Percentiles rank a stretch among this genome's conserved stretches.
Evolutionary conservation across 1,284 basidiomycete genomes (phyloP).

Genomic region (Ceratorhiza oryzae-sativae): DNA sequence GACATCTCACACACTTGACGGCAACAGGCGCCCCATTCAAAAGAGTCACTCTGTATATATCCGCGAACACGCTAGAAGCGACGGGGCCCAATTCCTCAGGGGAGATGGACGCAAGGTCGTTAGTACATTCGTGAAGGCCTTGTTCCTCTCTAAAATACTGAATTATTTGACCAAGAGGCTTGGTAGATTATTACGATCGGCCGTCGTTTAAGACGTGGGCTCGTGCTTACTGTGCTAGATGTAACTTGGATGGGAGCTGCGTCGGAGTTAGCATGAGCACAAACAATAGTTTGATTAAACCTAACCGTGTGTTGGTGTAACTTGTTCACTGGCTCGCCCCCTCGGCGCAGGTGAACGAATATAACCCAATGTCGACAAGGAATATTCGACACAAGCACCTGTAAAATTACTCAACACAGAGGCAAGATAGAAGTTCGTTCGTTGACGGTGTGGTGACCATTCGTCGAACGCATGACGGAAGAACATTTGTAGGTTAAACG

Average conservation of each 20-base stretch:
- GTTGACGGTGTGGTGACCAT: too few relatives aligned
- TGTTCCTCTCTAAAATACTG: background rate
- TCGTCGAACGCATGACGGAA: too few relatives aligned
- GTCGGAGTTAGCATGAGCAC: too few relatives aligned
- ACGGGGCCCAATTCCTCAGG: background rate
- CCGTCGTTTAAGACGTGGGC: background rate
- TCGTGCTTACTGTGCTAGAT: background rate
- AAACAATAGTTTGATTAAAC: too few relatives aligned
- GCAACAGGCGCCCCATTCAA: background rate
- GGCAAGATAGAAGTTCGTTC: too few relatives aligned
- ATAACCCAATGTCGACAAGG: too few relatives aligned
- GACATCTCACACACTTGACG: constrained; percentile 4
- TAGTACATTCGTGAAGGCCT: background rate
- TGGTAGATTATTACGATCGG: background rate
- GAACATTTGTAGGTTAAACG: too few relatives aligned
- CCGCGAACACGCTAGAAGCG: background rate
- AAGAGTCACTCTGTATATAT: constrained; percentile 1
- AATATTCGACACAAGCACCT: too few relatives aligned
- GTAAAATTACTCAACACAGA: too few relatives aligned
- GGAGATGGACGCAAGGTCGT: background rate
- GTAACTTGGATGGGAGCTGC: background rate
- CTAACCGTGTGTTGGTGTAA: too few relatives aligned
- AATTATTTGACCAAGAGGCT: background rate
- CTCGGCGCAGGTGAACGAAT: too few relatives aligned
- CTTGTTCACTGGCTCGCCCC: too few relatives aligned